Conservation (phyloP, 345 rosid species). For the Dimocarpus longan region DNA sequence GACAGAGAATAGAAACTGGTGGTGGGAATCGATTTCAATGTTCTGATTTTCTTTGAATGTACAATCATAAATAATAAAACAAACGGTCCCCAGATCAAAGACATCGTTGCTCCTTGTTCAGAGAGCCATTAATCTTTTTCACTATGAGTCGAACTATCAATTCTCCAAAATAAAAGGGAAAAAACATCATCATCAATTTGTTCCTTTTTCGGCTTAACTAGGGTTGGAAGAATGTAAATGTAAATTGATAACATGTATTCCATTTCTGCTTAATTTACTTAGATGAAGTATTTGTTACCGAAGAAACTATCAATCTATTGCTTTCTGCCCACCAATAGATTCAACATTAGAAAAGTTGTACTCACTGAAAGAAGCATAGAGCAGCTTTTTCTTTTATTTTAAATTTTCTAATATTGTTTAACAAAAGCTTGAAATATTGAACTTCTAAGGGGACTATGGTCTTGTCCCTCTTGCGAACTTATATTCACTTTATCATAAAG, state of each 20-base stretch:
- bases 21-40: background rate
- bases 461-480: background rate
- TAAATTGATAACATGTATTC: too few relatives aligned
- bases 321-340: too few relatives aligned
- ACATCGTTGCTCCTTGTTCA: slow-evolving; percentile 22
- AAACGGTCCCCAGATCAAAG: slow-evolving; percentile 33
- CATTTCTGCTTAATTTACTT: background rate
- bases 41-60: background rate
- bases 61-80: slow-evolving; percentile 11
- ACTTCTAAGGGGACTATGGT: too few relatives aligned
- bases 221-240: background rate
- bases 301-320: background rate
- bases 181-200: background rate
- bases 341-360: background rate
- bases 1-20: background rate
- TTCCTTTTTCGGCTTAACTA: too few relatives aligned
- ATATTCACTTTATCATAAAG: background rate
- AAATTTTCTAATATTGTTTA: background rate
- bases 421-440: background rate
- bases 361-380: background rate
- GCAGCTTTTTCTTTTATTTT: background rate
- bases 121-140: slow-evolving; percentile 22
- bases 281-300: background rate
- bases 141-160: slow-evolving; percentile 9
- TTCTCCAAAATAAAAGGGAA: slow-evolving; percentile 14